Base-by-base conservation (phyloP, 129 eudicot species). In the Flaveria ramosissima region DNA sequence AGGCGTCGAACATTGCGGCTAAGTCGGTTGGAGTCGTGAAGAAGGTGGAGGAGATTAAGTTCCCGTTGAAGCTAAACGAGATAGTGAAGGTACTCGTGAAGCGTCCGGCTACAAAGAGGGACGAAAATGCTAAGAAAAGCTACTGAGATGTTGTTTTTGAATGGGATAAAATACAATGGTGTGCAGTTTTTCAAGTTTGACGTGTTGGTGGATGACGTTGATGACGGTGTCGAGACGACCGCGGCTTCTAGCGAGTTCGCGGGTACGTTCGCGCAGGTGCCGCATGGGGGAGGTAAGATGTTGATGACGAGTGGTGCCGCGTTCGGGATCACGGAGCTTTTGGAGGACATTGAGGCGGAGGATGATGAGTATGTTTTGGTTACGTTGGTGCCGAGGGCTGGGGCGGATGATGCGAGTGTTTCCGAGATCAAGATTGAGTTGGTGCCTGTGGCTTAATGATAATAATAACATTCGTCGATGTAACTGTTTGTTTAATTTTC, bases 311-410 rank as follows among this genome's bases (percentile, higher is more conserved):
- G 65, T 52, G 78, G 64, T n/a, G 77, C 21, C 1, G 73, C 78
- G 5, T 77, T 85, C 14, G 83, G 84, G 50, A 41, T 90, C 32
- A 80, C 80, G 0, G 89, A 88, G 55, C 17, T 84, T 15, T 72
- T 87, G 77, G 92, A 90, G 60, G 92, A 85, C 26, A 48, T 88
- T 69, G 81, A 74, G 32, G 88, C 86, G 4, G 92, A 78, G 4
- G 86, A 59, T 65, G 89, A 87, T 68, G 90, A 88, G 11, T 20
- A 24, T 8, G 7, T 87, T 20, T 39, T 80, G 76, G 88, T 90
- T n/a, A 84, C 89, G 3, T 19, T 90, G 32, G 80, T 82, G 36
- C 87, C 92, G 0, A 78, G 52, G 36, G n/a, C 59, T n/a, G 83
- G 81, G 24, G 17, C 65, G 9, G 68, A 74, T 0, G 65, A 39